Evolutionary conservation across 371 early-diverging fungal species (phyloP).

Genomic region (Rhizopus delemar): DNA sequence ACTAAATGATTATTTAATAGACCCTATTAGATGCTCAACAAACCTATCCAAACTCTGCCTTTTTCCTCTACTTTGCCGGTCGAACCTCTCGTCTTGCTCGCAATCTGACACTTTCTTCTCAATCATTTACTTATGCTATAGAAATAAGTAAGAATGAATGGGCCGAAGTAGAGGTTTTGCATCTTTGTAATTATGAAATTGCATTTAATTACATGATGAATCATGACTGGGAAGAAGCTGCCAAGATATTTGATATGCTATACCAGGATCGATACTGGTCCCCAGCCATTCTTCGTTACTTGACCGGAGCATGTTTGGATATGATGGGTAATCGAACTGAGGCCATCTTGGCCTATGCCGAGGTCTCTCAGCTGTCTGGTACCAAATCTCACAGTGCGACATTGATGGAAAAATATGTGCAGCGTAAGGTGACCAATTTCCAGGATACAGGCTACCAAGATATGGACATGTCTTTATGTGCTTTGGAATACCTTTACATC

Average conservation of each 20-base stretch:
- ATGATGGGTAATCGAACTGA: slow-evolving; percentile 52
- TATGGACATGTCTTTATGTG: slow-evolving; percentile 54
- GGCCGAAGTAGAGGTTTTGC: slow-evolving; percentile 53
- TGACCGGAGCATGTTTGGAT: slow-evolving; percentile 59
- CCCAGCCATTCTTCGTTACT: slow-evolving; percentile 59
- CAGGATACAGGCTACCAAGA: slow-evolving; percentile 57
- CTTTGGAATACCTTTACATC: slow-evolving; percentile 60
- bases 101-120: slow-evolving; percentile 48
- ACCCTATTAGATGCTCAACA: slow-evolving; percentile 59
- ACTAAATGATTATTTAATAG: slow-evolving; percentile 17
- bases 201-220: slow-evolving; percentile 61
- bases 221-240: slow-evolving; percentile 60
- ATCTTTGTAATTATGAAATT: slow-evolving; percentile 61
- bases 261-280: slow-evolving; percentile 64
- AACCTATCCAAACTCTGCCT: slow-evolving; percentile 63
- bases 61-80: slow-evolving; percentile 65
- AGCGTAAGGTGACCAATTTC: slow-evolving; percentile 57
- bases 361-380: slow-evolving; percentile 35
- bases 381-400: slow-evolving; percentile 52
- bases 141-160: slow-evolving; percentile 56
- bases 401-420: slow-evolving; percentile 57
- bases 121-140: slow-evolving; percentile 51
- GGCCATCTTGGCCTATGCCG: slow-evolving; percentile 52
- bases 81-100: slow-evolving; percentile 58
- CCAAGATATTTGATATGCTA: slow-evolving; percentile 51